These are phyloP conservation scores for Oenanthe javanica DNA, from an alignment of 140 eudicot species.

Conservation along the genomic window DNA sequence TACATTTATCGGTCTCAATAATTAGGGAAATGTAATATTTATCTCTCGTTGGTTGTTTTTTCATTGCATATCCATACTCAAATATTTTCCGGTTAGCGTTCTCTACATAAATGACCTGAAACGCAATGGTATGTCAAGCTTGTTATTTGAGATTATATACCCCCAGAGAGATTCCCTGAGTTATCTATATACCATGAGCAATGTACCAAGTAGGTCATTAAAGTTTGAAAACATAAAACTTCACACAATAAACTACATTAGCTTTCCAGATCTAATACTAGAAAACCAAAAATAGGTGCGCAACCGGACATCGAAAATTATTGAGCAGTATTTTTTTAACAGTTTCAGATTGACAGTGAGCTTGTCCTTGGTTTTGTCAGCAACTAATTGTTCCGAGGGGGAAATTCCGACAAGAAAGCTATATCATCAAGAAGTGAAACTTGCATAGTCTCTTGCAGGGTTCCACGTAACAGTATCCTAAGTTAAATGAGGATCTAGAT, in stretches of 20 bases:
- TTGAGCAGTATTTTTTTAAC: background rate
- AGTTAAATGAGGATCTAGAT: constrained; percentile 23
- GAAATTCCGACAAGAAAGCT: background rate
- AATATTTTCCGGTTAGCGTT: background rate
- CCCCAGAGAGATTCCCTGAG: background rate
- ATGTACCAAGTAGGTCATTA: background rate
- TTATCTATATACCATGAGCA: constrained; percentile 8
- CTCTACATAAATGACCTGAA: background rate
- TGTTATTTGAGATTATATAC: background rate
- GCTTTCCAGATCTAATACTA: constrained; percentile 5
- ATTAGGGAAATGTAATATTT: too few species aligned
- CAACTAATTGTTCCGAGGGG: background rate
- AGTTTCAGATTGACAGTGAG: constrained; percentile 1
- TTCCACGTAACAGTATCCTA: constrained; percentile 21
- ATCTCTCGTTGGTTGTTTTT: too few species aligned
- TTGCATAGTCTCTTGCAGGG: constrained; percentile 26
- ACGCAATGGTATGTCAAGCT: background rate
- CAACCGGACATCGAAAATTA: background rate
- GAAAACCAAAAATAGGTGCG: constrained; percentile 1
- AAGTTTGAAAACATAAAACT: background rate
- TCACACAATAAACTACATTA: background rate
- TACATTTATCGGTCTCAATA: too few species aligned
- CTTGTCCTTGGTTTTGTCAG: background rate
- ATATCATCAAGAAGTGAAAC: background rate
- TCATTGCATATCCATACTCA: background rate